phyloP scores from a whole-genome alignment of 1,284 basidiomycete species.

The Ustilago hordei region DNA sequence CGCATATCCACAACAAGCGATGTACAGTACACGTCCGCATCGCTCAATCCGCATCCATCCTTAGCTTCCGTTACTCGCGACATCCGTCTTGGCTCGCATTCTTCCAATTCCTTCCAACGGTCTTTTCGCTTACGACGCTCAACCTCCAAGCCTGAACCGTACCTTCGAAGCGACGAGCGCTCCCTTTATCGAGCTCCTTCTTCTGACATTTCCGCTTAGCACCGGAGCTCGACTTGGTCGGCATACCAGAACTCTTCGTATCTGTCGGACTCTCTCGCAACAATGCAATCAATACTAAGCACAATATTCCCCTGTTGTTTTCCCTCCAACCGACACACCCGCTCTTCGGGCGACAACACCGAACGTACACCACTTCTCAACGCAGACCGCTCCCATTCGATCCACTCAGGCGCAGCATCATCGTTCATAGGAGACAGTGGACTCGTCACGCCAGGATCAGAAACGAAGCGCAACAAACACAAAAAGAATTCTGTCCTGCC shows the following conservation, averaged over 20 bases:
- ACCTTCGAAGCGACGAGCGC: no score
- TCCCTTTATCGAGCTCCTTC: neutral
- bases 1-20: no score
- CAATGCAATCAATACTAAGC: conserved; percentile 33
- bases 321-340: conserved; percentile 12
- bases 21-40: no score
- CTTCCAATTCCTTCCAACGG: no score
- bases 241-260: neutral
- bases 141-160: no score
- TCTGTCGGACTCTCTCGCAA: neutral
- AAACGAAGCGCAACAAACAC: conserved; percentile 9
- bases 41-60: no score
- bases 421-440: conserved; percentile 9
- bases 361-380: conserved; percentile 34
- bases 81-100: no score
- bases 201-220: neutral
- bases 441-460: conserved; percentile 9
- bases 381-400: conserved; percentile 10
- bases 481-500: conserved; percentile 32
- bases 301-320: conserved; percentile 43
- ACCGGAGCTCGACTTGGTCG: neutral
- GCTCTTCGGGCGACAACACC: neutral
- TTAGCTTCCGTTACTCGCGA: no score
- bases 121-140: no score
- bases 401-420: conserved; percentile 4